phyloP scores from a whole-genome alignment of 2,329 filamentous ascomycete species.

The Colletotrichum liaoningense region DNA sequence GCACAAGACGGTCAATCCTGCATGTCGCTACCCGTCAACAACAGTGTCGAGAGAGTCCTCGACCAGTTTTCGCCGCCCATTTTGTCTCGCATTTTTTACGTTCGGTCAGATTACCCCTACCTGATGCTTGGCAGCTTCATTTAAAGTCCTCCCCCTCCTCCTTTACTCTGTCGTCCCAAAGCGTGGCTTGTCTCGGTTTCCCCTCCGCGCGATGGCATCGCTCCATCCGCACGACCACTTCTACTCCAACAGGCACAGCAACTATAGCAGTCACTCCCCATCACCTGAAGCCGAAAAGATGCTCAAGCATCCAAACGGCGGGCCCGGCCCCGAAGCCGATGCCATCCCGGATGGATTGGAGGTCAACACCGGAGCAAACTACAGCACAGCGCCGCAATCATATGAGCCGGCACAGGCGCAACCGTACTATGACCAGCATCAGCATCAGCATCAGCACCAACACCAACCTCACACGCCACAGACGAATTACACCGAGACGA shows the following conservation, averaged over 20 bases:
- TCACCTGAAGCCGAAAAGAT: constrained; percentile 31
- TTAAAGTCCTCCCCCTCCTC: background rate
- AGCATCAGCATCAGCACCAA: background rate
- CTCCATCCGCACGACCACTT: constrained; percentile 23
- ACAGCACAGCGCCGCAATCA: constrained; percentile 22
- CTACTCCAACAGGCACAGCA: constrained; percentile 8
- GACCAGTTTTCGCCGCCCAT: background rate
- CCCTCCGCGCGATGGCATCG: constrained; percentile 2
- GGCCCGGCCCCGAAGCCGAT: constrained; percentile 10
- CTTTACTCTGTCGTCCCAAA: background rate
- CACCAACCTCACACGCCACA: background rate
- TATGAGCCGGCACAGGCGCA: constrained; percentile 10
- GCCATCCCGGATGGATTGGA: constrained; percentile 29
- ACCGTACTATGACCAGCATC: constrained; percentile 13
- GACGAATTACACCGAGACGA: constrained; percentile 15
- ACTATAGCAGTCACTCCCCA: constrained; percentile 4
- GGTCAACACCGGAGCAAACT: constrained; percentile 10
- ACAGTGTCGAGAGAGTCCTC: background rate
- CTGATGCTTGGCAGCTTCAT: background rate
- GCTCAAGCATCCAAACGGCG: constrained; percentile 23
- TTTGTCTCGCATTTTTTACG: background rate
- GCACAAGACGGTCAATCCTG: background rate
- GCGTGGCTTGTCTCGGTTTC: background rate
- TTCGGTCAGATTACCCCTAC: background rate
- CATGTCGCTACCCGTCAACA: background rate